Evolutionary conservation across 306 rosid genomes (phyloP).

Genomic region (Cucurbita maxima): DNA sequence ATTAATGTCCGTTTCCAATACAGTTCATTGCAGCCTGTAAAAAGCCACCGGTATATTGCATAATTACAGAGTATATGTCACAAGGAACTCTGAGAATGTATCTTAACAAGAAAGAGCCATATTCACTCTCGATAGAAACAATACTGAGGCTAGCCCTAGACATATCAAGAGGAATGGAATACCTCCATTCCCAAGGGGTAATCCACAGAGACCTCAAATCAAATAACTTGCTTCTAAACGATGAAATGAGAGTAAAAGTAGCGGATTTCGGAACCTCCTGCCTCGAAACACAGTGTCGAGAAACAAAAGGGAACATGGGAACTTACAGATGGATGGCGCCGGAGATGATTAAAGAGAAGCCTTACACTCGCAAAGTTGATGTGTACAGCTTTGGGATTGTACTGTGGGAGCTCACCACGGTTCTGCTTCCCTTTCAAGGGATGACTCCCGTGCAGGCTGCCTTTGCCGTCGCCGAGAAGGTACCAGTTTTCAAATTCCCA

Average conservation of each 20-base stretch:
- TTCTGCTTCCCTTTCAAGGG: slow-evolving; percentile 90
- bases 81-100: slow-evolving; percentile 98
- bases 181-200: slow-evolving; percentile 94
- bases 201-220: slow-evolving; percentile 91
- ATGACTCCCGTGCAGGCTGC: slow-evolving; percentile 99
- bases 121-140: slow-evolving; percentile 83
- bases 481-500: background rate
- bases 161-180: slow-evolving; percentile 94
- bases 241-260: slow-evolving; percentile 96
- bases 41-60: slow-evolving; percentile 94
- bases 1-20: background rate
- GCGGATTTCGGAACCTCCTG: slow-evolving; percentile 96
- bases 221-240: slow-evolving; percentile 84
- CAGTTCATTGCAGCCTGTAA: slow-evolving; percentile 97
- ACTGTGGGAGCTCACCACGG: slow-evolving; percentile 92
- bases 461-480: slow-evolving; percentile 97
- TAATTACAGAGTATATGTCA: slow-evolving; percentile 96
- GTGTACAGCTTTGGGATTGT: slow-evolving; percentile 94
- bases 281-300: slow-evolving; percentile 75
- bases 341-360: slow-evolving; percentile 89
- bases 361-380: slow-evolving; percentile 74
- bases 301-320: slow-evolving; percentile 95
- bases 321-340: slow-evolving; percentile 99
- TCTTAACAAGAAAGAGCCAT: slow-evolving; percentile 93
- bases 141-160: slow-evolving; percentile 84